These are phyloP conservation scores for Cryptococcus sp. DNA, from an alignment of 1,284 basidiomycete genomes.

Conservation along the genomic window DNA sequence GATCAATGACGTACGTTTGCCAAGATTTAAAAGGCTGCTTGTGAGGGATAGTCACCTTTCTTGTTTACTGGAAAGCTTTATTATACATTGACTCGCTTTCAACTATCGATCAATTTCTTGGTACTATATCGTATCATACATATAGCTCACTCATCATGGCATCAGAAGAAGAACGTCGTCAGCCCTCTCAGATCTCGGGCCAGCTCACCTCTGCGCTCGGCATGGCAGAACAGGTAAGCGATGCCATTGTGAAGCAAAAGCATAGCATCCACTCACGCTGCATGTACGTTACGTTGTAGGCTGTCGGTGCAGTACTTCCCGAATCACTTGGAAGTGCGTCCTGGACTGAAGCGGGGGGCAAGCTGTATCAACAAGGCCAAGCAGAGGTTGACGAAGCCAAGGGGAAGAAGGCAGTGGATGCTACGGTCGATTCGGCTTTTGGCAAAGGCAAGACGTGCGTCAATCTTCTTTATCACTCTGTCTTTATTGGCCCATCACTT, in stretches of 20 bases:
- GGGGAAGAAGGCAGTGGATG: conserved; percentile 36
- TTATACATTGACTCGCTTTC: no score
- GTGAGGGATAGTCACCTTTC: no score
- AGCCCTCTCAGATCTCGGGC: conserved; percentile 39
- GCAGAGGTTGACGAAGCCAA: conserved; percentile 46
- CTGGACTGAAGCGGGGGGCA: conserved; percentile 38
- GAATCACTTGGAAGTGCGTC: conserved; percentile 24
- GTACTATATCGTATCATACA: no score
- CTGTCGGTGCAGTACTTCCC: conserved; percentile 39
- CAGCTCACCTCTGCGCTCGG: conserved; percentile 28
- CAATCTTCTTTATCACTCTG: no score
- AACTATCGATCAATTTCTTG: no score
- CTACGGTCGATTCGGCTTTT: conserved; percentile 34
- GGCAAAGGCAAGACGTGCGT: conserved; percentile 51
- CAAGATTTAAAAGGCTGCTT: no score
- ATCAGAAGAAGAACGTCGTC: conserved; percentile 9
- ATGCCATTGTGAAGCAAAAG: not conserved
- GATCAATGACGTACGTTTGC: no score
- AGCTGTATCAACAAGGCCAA: conserved; percentile 36
- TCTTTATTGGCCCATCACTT: no score
- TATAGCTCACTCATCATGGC: not conserved
- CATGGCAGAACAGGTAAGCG: conserved; percentile 24
- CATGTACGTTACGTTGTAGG: no score
- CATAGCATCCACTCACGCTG: no score
- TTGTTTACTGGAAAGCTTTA: no score